These are phyloP conservation scores for Fonsecaea monophora DNA, from an alignment of 2,329 filamentous ascomycete genomes.

Conservation along the genomic window DNA sequence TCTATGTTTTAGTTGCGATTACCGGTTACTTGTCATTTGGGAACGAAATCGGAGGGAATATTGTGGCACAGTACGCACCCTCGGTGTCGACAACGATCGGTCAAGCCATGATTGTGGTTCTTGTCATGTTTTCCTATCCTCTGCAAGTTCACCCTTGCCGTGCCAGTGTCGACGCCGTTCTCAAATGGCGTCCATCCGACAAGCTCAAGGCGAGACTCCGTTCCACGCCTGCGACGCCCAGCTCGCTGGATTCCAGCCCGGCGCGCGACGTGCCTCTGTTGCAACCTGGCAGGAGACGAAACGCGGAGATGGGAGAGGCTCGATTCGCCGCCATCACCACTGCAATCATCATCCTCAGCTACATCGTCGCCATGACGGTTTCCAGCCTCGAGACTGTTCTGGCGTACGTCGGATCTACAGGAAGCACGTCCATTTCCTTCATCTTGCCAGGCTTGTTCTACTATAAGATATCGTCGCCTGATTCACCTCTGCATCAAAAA, in stretches of 20 bases:
- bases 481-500: conserved; percentile 83
- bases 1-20: conserved; percentile 90
- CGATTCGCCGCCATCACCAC: conserved; percentile 92
- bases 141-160: conserved; percentile 95
- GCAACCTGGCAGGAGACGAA: conserved; percentile 48
- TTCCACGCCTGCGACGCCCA: conserved; percentile 41
- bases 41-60: conserved; percentile 86
- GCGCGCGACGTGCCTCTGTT: conserved; percentile 52
- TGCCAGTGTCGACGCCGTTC: conserved; percentile 91
- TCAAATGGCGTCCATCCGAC: conserved; percentile 79
- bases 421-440: conserved; percentile 94
- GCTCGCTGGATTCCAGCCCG: conserved; percentile 47
- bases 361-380: conserved; percentile 88
- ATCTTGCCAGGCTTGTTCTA: conserved; percentile 96
- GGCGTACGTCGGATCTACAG: conserved; percentile 93
- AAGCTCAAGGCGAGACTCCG: conserved; percentile 42
- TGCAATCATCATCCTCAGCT: conserved; percentile 80
- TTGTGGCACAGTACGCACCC: conserved; percentile 85
- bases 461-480: conserved; percentile 94
- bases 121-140: conserved; percentile 96
- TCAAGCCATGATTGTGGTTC: conserved; percentile 90
- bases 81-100: conserved; percentile 87
- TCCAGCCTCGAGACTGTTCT: conserved; percentile 87
- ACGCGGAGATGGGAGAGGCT: conserved; percentile 76
- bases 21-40: conserved; percentile 97